Conservation (phyloP, 805 yeast species). For the Lipomyces orientalis region DNA sequence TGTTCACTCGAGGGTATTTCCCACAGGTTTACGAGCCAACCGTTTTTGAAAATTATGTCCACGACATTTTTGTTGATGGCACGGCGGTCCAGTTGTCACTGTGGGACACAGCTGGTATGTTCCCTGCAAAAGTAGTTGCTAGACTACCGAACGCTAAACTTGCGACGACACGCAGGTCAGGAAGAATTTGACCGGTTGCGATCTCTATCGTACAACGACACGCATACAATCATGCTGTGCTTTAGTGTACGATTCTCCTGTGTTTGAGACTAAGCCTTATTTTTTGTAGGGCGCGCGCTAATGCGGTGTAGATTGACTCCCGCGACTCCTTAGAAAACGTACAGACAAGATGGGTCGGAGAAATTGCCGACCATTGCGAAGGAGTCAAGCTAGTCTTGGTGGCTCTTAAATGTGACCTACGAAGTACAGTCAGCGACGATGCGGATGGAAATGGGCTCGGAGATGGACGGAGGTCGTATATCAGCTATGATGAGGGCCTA, state of each 20-base stretch:
- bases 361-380: slow-evolving; percentile 94
- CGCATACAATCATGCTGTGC: slow-evolving; percentile 96
- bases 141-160: background rate
- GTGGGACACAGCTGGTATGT: slow-evolving; percentile 95
- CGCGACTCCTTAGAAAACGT: slow-evolving; percentile 94
- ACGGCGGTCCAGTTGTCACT: slow-evolving; percentile 88
- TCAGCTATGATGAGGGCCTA: slow-evolving; percentile 91
- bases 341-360: slow-evolving; percentile 95
- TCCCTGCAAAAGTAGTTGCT: background rate
- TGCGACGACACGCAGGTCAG: slow-evolving; percentile 52
- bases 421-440: slow-evolving; percentile 45
- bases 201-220: slow-evolving; percentile 90
- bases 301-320: slow-evolving; percentile 80
- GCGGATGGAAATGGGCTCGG: slow-evolving; percentile 39
- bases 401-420: slow-evolving; percentile 91
- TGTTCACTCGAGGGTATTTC: slow-evolving; percentile 95
- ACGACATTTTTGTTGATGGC: slow-evolving; percentile 94
- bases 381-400: slow-evolving; percentile 93
- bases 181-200: slow-evolving; percentile 96
- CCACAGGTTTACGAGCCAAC: slow-evolving; percentile 99
- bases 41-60: slow-evolving; percentile 95
- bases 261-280: background rate
- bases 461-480: slow-evolving; percentile 53
- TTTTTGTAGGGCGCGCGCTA: background rate
- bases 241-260: slow-evolving; percentile 49